phyloP scores from a whole-genome alignment of 129 eudicot genomes.

The Flaveria bidentis region DNA sequence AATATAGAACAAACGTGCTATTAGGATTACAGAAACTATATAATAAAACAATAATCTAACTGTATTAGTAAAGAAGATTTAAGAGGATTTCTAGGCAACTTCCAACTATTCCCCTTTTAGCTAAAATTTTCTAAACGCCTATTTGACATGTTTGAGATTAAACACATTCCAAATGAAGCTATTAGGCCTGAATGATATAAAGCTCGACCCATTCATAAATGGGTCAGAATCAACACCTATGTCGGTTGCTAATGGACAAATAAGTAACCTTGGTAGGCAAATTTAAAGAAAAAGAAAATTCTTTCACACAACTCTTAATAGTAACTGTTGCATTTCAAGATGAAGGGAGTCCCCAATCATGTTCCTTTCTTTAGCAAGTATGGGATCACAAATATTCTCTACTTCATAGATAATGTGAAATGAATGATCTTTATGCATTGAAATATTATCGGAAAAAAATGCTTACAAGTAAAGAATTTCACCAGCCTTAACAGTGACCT shows the following conservation, averaged over 20 bases:
- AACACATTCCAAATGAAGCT: background rate
- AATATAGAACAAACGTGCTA: background rate
- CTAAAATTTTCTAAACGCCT: background rate
- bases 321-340: too few relatives aligned
- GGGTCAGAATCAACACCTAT: background rate
- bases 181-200: background rate
- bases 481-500: slow-evolving; percentile 92
- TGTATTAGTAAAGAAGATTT: background rate
- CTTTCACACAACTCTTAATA: background rate
- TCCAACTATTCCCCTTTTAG: background rate
- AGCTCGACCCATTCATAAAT: background rate
- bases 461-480: slow-evolving; percentile 92
- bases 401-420: background rate
- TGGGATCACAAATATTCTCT: background rate
- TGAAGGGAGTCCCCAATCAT: background rate
- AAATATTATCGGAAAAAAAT: background rate
- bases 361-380: slow-evolving; percentile 8
- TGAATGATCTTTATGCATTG: background rate
- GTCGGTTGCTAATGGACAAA: background rate
- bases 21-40: background rate
- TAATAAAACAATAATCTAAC: background rate
- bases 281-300: background rate
- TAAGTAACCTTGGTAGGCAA: background rate
- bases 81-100: background rate
- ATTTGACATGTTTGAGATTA: background rate